These are phyloP conservation scores for Zopfochytrium polystomum DNA, from an alignment of 371 early-diverging fungal species.

Conservation along the genomic window DNA sequence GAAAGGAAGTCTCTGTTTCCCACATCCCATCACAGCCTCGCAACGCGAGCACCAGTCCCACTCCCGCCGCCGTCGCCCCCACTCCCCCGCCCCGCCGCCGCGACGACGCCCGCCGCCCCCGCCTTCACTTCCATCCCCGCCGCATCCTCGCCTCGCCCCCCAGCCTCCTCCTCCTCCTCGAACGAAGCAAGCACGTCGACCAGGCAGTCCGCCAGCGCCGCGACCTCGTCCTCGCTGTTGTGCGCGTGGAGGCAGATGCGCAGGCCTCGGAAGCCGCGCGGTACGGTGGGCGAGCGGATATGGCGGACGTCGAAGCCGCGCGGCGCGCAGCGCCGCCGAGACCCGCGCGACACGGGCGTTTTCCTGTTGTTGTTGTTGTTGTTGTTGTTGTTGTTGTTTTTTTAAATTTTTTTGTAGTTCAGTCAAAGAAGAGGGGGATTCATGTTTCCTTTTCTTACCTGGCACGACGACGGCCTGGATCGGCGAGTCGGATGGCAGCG, in stretches of 20 bases:
- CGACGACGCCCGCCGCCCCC: no score
- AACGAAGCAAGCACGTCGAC: no score
- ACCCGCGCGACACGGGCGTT: conserved; percentile 63
- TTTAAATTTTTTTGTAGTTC: background rate
- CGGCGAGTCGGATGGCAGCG: conserved; percentile 60
- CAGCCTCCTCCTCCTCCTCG: no score
- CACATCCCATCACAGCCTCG: no score
- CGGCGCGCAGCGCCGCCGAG: conserved; percentile 56
- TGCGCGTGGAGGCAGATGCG: conserved; percentile 77
- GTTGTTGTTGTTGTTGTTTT: no score
- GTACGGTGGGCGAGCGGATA: conserved; percentile 78
- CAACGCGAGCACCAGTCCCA: no score
- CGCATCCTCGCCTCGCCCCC: no score
- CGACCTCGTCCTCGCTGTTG: conserved; percentile 62
- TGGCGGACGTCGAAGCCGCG: conserved; percentile 69
- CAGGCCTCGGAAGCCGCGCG: conserved; percentile 71
- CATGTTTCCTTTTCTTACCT: conserved; percentile 43
- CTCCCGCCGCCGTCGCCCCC: no score
- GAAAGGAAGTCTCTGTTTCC: no score
- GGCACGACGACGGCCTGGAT: conserved; percentile 75
- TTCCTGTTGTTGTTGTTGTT: conserved; percentile 42
- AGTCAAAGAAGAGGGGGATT: background rate
- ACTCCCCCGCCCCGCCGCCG: no score
- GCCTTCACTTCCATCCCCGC: no score
- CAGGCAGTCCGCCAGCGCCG: no score